Conservation (phyloP, 2,329 filamentous ascomycete genomes). For the Drechslerella stenobrocha region DNA sequence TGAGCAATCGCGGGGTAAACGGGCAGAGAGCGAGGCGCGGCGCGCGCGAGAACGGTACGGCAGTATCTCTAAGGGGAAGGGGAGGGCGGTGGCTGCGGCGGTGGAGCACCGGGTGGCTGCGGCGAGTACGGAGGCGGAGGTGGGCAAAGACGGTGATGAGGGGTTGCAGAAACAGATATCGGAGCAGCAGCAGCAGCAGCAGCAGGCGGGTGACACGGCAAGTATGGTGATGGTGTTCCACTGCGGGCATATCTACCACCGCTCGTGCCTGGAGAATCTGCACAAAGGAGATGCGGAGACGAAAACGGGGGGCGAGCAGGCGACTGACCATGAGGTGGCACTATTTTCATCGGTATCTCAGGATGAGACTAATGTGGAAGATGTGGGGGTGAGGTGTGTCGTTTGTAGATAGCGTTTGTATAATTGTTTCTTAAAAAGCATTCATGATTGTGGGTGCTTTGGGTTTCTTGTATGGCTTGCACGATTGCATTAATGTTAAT, state of each 20-base stretch:
- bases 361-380: conserved; percentile 39
- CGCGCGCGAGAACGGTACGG: conserved; percentile 57
- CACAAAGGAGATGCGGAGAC: conserved; percentile 19
- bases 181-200: conserved; percentile 5
- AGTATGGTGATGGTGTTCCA: conserved; percentile 51
- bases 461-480: background rate
- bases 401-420: conserved; percentile 38
- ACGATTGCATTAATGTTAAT: background rate
- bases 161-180: conserved; percentile 15
- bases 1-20: conserved; percentile 13
- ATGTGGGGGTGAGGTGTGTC: conserved; percentile 30
- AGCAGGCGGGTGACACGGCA: conserved; percentile 12
- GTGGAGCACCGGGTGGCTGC: conserved; percentile 7
- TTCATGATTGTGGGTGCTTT: background rate
- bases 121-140: conserved; percentile 2
- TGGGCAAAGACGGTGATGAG: too few species aligned
- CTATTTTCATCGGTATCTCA: conserved; percentile 30
- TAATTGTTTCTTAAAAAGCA: too few species aligned
- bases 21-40: conserved; percentile 54
- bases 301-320: conserved; percentile 13
- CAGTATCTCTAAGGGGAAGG: conserved; percentile 57
- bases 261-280: conserved; percentile 51
- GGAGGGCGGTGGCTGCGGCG: conserved; percentile 50
- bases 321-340: conserved; percentile 12
- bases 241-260: conserved; percentile 52